Percentiles rank a stretch among this genome's conserved stretches.
Conservation (phyloP, 176 grass and related monocot genomes). For the Themeda triandra region DNA sequence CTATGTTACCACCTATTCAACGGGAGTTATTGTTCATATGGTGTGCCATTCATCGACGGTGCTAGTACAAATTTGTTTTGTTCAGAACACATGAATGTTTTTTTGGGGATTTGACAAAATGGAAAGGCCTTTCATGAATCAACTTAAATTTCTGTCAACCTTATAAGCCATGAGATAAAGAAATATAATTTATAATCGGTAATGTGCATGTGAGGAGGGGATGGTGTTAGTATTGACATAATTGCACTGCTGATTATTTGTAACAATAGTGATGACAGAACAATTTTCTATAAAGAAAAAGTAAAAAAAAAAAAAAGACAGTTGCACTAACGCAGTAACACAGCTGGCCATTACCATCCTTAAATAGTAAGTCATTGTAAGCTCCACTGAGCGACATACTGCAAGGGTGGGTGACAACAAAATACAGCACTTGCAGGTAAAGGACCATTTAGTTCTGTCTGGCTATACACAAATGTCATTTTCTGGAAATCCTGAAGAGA, state of each 20-base stretch:
- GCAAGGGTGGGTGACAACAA: background rate
- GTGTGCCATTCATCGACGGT: background rate
- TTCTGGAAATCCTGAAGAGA: background rate
- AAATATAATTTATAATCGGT: background rate
- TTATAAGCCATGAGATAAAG: background rate
- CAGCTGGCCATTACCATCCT: background rate
- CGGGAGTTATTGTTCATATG: background rate
- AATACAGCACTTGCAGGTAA: background rate
- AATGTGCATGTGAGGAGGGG: background rate
- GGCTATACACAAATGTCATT: background rate
- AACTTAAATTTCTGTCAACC: background rate
- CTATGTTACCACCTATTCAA: background rate
- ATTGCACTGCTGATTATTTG: background rate
- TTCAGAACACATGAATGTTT: background rate
- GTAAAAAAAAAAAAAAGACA: background rate
- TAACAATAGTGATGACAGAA: background rate
- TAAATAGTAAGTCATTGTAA: background rate
- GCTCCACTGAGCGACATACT: background rate
- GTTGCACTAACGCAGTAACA: background rate
- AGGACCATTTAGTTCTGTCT: background rate
- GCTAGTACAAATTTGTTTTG: background rate
- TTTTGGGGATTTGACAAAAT: background rate
- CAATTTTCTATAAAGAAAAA: background rate
- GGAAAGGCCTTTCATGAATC: background rate
- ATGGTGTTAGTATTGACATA: background rate